Conservation (phyloP, 371 early-diverging fungal genomes). For the Blakeslea trispora region DNA sequence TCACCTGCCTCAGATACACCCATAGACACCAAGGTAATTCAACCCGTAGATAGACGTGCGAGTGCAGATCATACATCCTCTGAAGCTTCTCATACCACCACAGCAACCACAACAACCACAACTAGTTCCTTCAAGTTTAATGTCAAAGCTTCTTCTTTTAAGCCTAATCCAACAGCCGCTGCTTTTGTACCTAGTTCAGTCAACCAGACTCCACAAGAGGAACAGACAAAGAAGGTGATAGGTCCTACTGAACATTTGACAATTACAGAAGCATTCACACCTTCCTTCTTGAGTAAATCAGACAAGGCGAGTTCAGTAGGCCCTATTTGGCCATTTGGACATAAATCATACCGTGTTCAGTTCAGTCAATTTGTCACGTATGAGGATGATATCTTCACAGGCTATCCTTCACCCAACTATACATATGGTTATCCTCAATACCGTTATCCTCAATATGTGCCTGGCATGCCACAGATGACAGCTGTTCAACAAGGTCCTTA, state of each 20-base stretch:
- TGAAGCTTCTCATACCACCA: conserved; percentile 7
- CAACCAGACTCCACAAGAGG: not conserved
- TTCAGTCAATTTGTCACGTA: conserved; percentile 40
- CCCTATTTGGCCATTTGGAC: conserved; percentile 58
- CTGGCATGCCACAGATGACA: conserved; percentile 41
- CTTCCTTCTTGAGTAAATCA: conserved; percentile 34
- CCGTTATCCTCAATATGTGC: conserved; percentile 47
- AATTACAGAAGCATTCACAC: conserved; percentile 34
- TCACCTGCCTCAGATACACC: not conserved
- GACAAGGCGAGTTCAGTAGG: conserved; percentile 39
- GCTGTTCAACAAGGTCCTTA: conserved; percentile 48
- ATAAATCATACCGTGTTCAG: conserved; percentile 43
- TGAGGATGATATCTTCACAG: conserved; percentile 39
- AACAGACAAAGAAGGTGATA: conserved; percentile 18
- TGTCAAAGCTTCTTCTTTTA: conserved; percentile 85
- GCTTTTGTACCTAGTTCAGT: conserved; percentile 67
- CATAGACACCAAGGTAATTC: too few relatives aligned
- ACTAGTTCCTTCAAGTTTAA: conserved; percentile 75
- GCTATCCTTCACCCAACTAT: conserved; percentile 45
- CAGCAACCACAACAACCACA: conserved; percentile 20
- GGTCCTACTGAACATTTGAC: conserved; percentile 21
- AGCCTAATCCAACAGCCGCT: conserved; percentile 79
- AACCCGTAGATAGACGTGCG: not conserved
- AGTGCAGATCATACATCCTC: not conserved
- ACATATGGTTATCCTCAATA: conserved; percentile 50